Evolutionary conservation across 768 basidiomycete species (phyloP).

Genomic region (Amylocystis lapponica): DNA sequence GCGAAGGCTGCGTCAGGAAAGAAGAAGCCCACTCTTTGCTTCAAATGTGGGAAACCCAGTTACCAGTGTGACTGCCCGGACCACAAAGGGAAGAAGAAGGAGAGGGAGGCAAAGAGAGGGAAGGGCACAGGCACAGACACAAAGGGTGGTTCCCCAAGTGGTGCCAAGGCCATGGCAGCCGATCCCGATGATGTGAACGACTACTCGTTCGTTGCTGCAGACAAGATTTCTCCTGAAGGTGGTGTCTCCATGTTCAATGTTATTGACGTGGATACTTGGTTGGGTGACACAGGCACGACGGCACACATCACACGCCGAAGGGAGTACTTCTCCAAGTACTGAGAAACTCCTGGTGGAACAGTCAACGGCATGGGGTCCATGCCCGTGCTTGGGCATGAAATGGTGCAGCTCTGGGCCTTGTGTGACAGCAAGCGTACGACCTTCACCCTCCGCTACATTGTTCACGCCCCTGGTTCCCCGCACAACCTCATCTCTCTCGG

Average conservation of each 20-base stretch:
- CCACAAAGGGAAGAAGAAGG: neutral
- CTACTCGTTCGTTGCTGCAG: slow-evolving; percentile 1
- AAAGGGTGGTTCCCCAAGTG: neutral
- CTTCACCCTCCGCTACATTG: slow-evolving; percentile 5
- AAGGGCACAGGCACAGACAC: too few relatives aligned
- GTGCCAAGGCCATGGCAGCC: neutral
- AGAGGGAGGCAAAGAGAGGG: too few relatives aligned
- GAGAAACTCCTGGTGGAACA: neutral
- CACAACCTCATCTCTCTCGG: slow-evolving; percentile 11
- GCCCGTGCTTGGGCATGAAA: slow-evolving; percentile 8
- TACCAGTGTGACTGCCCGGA: slow-evolving; percentile 5
- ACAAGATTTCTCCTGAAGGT: neutral
- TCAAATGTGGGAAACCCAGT: slow-evolving; percentile 3
- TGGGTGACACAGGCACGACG: slow-evolving; percentile 9
- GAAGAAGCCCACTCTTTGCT: neutral
- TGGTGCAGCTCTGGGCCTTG: slow-evolving; percentile 2
- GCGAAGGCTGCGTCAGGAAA: neutral
- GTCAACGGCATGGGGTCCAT: slow-evolving; percentile 8
- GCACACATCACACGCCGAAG: neutral
- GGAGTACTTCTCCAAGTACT: slow-evolving; percentile 2
- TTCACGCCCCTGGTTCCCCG: slow-evolving; percentile 7
- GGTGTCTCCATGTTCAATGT: slow-evolving; percentile 2
- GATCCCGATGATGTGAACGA: neutral
- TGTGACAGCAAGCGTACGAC: neutral
- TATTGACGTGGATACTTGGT: slow-evolving; percentile 3